Percentiles rank a stretch among this genome's conserved stretches.
Conservation (phyloP, 2,329 filamentous ascomycete genomes). For the Claviceps pusilla region DNA sequence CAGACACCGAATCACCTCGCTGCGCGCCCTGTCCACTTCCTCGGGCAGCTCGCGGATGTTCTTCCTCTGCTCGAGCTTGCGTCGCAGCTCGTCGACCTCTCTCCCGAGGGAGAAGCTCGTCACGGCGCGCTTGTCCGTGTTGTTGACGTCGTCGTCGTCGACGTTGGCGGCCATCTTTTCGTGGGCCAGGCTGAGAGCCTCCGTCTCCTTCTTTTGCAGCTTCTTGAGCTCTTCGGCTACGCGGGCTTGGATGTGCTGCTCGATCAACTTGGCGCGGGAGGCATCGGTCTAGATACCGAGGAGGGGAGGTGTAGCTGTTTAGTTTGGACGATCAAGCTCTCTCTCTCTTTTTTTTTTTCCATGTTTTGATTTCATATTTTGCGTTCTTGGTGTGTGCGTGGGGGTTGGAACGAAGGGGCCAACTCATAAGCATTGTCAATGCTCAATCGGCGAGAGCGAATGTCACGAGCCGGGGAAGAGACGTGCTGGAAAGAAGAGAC, state of each 20-base stretch:
- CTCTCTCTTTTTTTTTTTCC: no score
- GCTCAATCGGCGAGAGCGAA: no score
- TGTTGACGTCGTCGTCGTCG: constrained; percentile 15
- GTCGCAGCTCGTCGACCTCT: constrained; percentile 43
- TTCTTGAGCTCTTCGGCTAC: constrained; percentile 73
- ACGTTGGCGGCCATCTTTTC: constrained; percentile 42
- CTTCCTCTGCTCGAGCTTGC: constrained; percentile 46
- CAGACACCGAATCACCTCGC: constrained; percentile 66
- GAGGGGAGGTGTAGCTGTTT: background rate
- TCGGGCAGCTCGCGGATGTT: constrained; percentile 55
- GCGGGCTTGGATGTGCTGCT: constrained; percentile 78
- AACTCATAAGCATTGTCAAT: no score
- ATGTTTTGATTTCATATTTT: background rate
- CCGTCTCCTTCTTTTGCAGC: constrained; percentile 55
- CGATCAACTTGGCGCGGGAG: constrained; percentile 66
- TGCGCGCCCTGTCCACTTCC: constrained; percentile 57
- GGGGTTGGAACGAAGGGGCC: no score
- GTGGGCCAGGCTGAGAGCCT: constrained; percentile 53
- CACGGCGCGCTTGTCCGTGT: constrained; percentile 6
- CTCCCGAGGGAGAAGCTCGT: constrained; percentile 38
- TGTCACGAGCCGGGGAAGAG: no score
- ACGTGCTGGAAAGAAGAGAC: no score
- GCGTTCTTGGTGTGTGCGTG: no score
- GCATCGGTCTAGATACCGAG: constrained; percentile 57
- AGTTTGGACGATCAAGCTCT: background rate